These are phyloP conservation scores for Hymenotorrendiella dingleyae DNA, from an alignment of 2,329 filamentous ascomycete genomes.

Conservation along the genomic window DNA sequence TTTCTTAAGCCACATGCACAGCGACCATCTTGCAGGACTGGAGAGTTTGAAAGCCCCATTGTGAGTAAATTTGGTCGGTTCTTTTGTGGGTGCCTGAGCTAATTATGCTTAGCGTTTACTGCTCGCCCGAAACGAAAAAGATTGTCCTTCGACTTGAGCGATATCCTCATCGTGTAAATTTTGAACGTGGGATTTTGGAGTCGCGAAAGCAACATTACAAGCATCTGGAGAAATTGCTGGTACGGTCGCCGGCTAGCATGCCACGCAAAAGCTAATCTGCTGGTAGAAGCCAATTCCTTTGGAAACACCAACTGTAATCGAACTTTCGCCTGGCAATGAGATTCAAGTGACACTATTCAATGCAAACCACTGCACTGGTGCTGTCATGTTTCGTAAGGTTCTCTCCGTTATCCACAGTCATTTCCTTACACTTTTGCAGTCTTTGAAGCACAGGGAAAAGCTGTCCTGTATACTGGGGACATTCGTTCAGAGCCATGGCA, in stretches of 20 bases:
- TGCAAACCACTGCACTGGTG: slow-evolving; percentile 86
- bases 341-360: slow-evolving; percentile 81
- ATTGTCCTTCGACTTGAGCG: slow-evolving; percentile 76
- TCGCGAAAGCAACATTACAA: slow-evolving; percentile 68
- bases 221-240: slow-evolving; percentile 65
- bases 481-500: slow-evolving; percentile 84
- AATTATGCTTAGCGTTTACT: slow-evolving; percentile 59
- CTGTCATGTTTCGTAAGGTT: slow-evolving; percentile 74
- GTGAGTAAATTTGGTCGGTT: slow-evolving; percentile 33
- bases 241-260: slow-evolving; percentile 28
- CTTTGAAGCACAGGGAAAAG: slow-evolving; percentile 66
- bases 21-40: slow-evolving; percentile 78
- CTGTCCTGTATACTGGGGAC: slow-evolving; percentile 84
- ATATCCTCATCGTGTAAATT: slow-evolving; percentile 75
- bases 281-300: slow-evolving; percentile 70
- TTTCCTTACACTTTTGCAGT: slow-evolving; percentile 34
- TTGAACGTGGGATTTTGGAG: slow-evolving; percentile 71
- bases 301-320: slow-evolving; percentile 70
- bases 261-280: neutral
- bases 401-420: neutral
- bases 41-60: slow-evolving; percentile 74
- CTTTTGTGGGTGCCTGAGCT: neutral
- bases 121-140: slow-evolving; percentile 75
- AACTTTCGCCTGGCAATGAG: slow-evolving; percentile 60
- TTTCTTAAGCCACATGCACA: slow-evolving; percentile 90